These are phyloP conservation scores for Alternaria triticina DNA, from an alignment of 2,329 filamentous ascomycete genomes.

Conservation along the genomic window DNA sequence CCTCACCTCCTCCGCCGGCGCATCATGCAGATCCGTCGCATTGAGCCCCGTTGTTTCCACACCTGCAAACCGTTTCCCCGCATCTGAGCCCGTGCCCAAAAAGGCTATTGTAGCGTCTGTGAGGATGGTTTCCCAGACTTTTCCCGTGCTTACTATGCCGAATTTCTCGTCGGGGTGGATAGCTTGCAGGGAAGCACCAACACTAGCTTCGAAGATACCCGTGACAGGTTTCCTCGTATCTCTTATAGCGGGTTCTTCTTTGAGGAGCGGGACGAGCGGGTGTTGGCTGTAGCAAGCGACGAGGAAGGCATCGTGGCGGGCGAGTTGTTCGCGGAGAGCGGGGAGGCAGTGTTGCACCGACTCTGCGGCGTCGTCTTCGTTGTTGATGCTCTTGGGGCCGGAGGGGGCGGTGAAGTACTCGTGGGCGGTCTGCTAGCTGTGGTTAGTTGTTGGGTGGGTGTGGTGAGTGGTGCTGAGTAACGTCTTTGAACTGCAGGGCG, in stretches of 20 bases:
- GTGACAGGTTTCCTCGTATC: slow-evolving; percentile 63
- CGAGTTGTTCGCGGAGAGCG: slow-evolving; percentile 56
- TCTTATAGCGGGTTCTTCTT: slow-evolving; percentile 49
- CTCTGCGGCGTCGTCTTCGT: slow-evolving; percentile 68
- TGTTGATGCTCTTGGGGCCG: slow-evolving; percentile 79
- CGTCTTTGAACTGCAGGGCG: slow-evolving; percentile 52
- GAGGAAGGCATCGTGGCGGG: slow-evolving; percentile 74
- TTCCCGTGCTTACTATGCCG: slow-evolving; percentile 88
- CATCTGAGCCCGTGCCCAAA: slow-evolving; percentile 59
- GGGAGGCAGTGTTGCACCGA: slow-evolving; percentile 69
- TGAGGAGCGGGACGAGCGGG: slow-evolving; percentile 71
- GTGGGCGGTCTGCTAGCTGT: slow-evolving; percentile 54
- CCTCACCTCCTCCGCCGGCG: slow-evolving; percentile 67
- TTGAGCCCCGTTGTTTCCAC: slow-evolving; percentile 82
- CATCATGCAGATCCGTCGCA: slow-evolving; percentile 79
- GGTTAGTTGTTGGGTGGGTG: slow-evolving; percentile 51
- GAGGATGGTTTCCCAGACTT: slow-evolving; percentile 80
- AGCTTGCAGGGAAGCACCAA: slow-evolving; percentile 67
- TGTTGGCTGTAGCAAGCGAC: slow-evolving; percentile 90
- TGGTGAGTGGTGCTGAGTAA: slow-evolving; percentile 42
- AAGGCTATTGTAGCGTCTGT: slow-evolving; percentile 68
- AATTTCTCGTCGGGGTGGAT: slow-evolving; percentile 64
- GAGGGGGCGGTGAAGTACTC: slow-evolving; percentile 70
- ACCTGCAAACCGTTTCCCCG: slow-evolving; percentile 69
- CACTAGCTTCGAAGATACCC: slow-evolving; percentile 87